Base-by-base conservation (phyloP, 345 rosid genomes). In the Brassica rapa region DNA sequence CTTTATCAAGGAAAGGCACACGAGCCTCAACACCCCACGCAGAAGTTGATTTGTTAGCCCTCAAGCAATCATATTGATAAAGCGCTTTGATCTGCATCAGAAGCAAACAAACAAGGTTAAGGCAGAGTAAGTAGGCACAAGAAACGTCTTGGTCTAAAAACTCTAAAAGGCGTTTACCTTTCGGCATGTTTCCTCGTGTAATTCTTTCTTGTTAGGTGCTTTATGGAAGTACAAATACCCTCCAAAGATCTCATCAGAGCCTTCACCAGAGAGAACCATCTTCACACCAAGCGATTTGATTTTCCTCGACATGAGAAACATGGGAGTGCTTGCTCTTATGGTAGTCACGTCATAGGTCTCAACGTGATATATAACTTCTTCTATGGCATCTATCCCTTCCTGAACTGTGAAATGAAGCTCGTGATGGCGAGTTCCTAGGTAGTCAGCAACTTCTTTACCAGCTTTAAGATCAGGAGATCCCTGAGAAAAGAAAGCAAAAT, bases 21-120 rank as follows among this genome's bases (percentile, higher is more conserved):
- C 97, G 94, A 82, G 94, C 97, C 86, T 91, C 94, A 80, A 91
- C 83, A 75, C 97, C 97, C 97, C 97, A 91, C 62, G 97, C 94
- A 35, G 94, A 89, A 73, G 97, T 89, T 14, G 97, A 80, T 73
- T 91, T 91, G 70, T 91, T 91, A 62, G 97, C 97, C 80, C 97
- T 89, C 85, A 91, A 85, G 86, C 94, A 91, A 74, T 91, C 97
- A 82, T 91, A 91, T 71, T 89, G 91, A 82, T 91, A 91, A 79
- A 91, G 97, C 66, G 91, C 87, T 80, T 91, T 91, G 73, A 91
- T 88, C 97, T 91, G 88, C 80, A 35, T 7, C 37, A 63, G 19
- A 9, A 14, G 19, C 56, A 49, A 8, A 72, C 0, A 68, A 55
- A 62, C 60, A 62, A 62, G 39, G 35, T 19, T 74, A 61, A 5